These are phyloP conservation scores for Apiotrichum domesticum DNA, from an alignment of 1,284 basidiomycete genomes.

Conservation along the genomic window DNA sequence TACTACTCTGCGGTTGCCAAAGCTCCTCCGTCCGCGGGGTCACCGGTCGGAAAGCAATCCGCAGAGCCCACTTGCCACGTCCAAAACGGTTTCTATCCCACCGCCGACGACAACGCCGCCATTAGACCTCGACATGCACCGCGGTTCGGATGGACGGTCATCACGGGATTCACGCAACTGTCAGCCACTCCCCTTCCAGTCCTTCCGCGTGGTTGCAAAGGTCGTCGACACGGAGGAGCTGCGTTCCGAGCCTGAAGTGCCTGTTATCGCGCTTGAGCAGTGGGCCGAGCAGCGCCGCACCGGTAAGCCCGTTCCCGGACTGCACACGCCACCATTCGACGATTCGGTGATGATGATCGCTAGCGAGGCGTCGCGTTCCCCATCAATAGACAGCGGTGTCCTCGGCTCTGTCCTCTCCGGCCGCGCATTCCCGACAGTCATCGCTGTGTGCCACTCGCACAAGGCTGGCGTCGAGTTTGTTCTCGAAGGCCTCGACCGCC, in stretches of 20 bases:
- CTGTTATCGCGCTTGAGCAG: conserved; percentile 19
- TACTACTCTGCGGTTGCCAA: conserved; percentile 33
- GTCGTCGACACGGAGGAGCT: conserved; percentile 39
- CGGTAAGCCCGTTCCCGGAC: conserved; percentile 12
- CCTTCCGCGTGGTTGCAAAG: conserved; percentile 44
- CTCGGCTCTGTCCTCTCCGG: conserved; percentile 15
- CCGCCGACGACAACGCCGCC: conserved; percentile 11
- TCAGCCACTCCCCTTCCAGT: conserved; percentile 40
- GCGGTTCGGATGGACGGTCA: not conserved
- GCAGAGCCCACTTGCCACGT: not conserved
- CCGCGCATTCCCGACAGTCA: conserved; percentile 44
- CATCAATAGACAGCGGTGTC: not conserved
- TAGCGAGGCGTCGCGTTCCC: conserved; percentile 2
- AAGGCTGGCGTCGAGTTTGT: conserved; percentile 47
- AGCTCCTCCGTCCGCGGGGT: conserved; percentile 33
- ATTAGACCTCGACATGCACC: conserved; percentile 1
- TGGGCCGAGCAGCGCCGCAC: conserved; percentile 22
- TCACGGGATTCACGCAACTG: conserved; percentile 12
- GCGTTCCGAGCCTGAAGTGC: conserved; percentile 23
- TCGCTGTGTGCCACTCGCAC: conserved; percentile 46
- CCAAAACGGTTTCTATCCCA: conserved; percentile 5
- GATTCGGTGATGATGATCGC: not conserved
- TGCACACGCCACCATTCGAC: conserved; percentile 13
- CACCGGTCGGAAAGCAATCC: conserved; percentile 5
- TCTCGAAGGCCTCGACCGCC: conserved; percentile 44